Evolutionary conservation across 495 filamentous ascomycete genomes (phyloP).

Genomic region (Neurospora sp.): DNA sequence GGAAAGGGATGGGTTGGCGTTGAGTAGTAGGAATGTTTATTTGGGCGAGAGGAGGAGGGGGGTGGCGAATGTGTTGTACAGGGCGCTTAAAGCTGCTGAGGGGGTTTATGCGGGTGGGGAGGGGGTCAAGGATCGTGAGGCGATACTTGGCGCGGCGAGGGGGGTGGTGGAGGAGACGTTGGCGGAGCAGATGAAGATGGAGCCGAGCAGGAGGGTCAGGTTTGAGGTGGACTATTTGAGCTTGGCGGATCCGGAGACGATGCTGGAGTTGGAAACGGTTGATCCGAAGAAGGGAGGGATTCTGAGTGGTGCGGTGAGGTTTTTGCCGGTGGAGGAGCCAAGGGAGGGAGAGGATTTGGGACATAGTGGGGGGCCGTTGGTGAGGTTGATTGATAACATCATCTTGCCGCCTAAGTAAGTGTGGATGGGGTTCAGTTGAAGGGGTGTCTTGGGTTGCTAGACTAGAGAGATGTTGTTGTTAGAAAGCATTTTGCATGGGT

Average conservation of each 20-base stretch:
- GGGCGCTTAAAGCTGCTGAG: conserved; percentile 61
- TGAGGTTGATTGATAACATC: conserved; percentile 91
- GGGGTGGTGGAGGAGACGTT: conserved; percentile 37
- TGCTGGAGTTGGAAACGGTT: conserved; percentile 64
- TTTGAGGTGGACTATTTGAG: conserved; percentile 89
- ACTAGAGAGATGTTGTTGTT: neutral
- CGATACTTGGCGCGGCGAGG: conserved; percentile 48
- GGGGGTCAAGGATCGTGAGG: conserved; percentile 46
- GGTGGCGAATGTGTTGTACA: conserved; percentile 60
- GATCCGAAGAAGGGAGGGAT: conserved; percentile 63
- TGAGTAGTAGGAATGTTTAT: conserved; percentile 93
- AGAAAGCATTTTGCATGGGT: neutral
- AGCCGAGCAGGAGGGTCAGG: conserved; percentile 49
- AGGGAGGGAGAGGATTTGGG: conserved; percentile 62
- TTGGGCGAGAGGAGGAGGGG: conserved; percentile 63
- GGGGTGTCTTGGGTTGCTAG: neutral
- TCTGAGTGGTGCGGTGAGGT: conserved; percentile 80
- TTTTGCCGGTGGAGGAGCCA: conserved; percentile 68
- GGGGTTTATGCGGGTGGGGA: conserved; percentile 39
- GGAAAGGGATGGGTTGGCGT: conserved; percentile 63
- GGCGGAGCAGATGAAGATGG: conserved; percentile 52
- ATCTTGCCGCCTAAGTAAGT: conserved; percentile 45
- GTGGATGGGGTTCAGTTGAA: neutral
- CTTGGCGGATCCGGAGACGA: conserved; percentile 67
- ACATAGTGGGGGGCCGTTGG: conserved; percentile 53